Base-by-base conservation (phyloP, 306 rosid species). In the Ormosia emarginata region DNA sequence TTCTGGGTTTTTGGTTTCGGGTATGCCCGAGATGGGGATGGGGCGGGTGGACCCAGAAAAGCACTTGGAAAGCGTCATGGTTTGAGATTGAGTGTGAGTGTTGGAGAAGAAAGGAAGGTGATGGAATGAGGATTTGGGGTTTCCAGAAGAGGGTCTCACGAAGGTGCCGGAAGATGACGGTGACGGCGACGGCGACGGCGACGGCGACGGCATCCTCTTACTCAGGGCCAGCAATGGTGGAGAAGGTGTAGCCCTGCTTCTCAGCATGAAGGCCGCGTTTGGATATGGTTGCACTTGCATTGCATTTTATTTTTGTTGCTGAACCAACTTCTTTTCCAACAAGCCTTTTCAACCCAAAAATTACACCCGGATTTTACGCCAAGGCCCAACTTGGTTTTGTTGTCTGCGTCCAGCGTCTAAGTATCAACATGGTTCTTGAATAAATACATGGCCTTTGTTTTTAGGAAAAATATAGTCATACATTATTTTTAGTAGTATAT, bases 11-110 rank as follows among this genome's bases (percentile, higher is more conserved):
- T 34, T 29, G 36, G 57, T 4, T 41, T 39, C 76, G 59, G 86
- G 66, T 12, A 4, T 32, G 2, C 30, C 77, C 71, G 89, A 50
- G 14, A 86, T 41, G 49, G 90, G 72, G 30, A 82, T 64, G 6
- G 81, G 1, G 67, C 13, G 41, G 61, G 82, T 61, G 15, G 74
- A 66, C 34, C 80, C 88, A 44, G 83, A 74, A 56, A 81, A 85
- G 83, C 87, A 74, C 29, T 71, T 83, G 15, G 96, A 88, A 75
- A 90, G 80, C 34, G 87, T 79, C 98, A 88, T 93, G 83, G 50
- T 78, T 84, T 75, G 90, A 41, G 66, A 12, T 49, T 49, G 77
- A 46, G 66, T 17, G 66, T 32, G 81, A 59, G 80, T 59, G 70
- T 80, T 74, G 29, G 81, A 61, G 63, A 73, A 67, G 44, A 57